Base-by-base conservation (phyloP, 257 asterid genomes). In the Forsythia suspensa region DNA sequence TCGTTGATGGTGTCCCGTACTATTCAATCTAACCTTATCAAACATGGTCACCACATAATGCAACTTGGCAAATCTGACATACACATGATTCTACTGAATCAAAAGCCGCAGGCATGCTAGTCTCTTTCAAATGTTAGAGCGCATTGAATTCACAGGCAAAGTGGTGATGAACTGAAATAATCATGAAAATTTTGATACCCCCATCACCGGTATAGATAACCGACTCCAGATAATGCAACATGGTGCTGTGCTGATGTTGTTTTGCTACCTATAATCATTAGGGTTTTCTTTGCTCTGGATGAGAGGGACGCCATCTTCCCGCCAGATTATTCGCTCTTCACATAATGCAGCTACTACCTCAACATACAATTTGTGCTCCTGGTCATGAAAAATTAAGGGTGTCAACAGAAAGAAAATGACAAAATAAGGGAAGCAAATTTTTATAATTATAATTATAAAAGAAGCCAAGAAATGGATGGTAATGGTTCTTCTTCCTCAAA, bases 221-320 rank as follows among this genome's bases (percentile, higher is more conserved):
- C 57, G 57, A 48, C 6, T 48, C 57, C 57, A 13, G 6, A n/a
- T 4, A 48, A 48, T 15, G n/a, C n/a, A 48, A 46, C 13, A 46
- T 5, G n/a, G 55, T 5, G n/a, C 57, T 48, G 57, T 48, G 57
- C 57, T 4, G n/a, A 48, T 13, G 57, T 46, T 12, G 55, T 48
- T 13, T 13, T 48, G 57, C 57, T 48, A 24, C 5, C 13, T 75
- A 79, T 66, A 88, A 0, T 81, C 72, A 66, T 67, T 4, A 5
- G 93, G 91, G 72, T 90, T 80, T 79, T 86, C 89, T 87, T 86
- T 86, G 84, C 90, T 86, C 71, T 34, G 91, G 70, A 93, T 91
- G n/a, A 91, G 78, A 51, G 96, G 98, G 55, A 93, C 96, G 1
- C 96, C 98, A 79, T 91, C 98, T 70, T 89, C 81, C 41, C 98